A percentile compares a stretch with the other conserved stretches of the same genome.
phyloP scores from a whole-genome alignment of 1,284 basidiomycete genomes.

The Lentinula novae-zelandiae region DNA sequence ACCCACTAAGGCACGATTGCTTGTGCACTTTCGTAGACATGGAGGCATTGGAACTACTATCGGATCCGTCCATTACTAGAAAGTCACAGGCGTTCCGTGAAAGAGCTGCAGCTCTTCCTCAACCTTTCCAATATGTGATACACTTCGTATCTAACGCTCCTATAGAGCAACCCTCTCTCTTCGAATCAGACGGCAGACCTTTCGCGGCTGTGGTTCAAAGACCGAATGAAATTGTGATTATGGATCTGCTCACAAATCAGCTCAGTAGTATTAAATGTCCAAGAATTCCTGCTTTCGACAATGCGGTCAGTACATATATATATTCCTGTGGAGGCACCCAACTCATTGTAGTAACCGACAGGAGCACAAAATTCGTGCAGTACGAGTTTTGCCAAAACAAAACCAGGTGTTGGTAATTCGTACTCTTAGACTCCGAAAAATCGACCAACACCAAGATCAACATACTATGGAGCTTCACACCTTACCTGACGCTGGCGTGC shows the following conservation, averaged over 20 bases:
- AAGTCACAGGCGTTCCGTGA: conserved; percentile 36
- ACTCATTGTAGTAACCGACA: conserved; percentile 15
- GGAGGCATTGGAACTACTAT: conserved; percentile 44
- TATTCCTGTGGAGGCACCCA: conserved; percentile 19
- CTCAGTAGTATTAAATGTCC: conserved; percentile 20
- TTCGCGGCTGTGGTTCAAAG: conserved; percentile 43
- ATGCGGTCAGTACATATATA: conserved; percentile 17
- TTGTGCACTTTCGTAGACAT: conserved; percentile 45
- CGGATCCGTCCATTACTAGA: conserved; percentile 41
- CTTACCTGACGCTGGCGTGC: conserved; percentile 24
- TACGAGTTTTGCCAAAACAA: conserved; percentile 53
- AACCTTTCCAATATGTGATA: conserved; percentile 40
- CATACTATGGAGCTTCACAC: conserved; percentile 29
- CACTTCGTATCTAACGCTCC: conserved; percentile 33
- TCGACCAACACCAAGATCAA: conserved; percentile 15
- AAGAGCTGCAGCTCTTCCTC: conserved; percentile 29
- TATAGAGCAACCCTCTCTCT: conserved; percentile 41
- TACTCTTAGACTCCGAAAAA: conserved; percentile 27
- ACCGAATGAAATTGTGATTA: conserved; percentile 41
- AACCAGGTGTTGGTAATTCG: conserved; percentile 55
- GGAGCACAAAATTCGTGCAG: conserved; percentile 44
- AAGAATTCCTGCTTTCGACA: conserved; percentile 14
- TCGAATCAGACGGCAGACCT: conserved; percentile 40
- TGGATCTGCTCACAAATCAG: conserved; percentile 31
- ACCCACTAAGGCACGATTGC: conserved; percentile 50